A percentile compares a stretch with the other conserved stretches of the same genome.
Conservation (phyloP, 345 rosid genomes). For the Gossypium anomalum region DNA sequence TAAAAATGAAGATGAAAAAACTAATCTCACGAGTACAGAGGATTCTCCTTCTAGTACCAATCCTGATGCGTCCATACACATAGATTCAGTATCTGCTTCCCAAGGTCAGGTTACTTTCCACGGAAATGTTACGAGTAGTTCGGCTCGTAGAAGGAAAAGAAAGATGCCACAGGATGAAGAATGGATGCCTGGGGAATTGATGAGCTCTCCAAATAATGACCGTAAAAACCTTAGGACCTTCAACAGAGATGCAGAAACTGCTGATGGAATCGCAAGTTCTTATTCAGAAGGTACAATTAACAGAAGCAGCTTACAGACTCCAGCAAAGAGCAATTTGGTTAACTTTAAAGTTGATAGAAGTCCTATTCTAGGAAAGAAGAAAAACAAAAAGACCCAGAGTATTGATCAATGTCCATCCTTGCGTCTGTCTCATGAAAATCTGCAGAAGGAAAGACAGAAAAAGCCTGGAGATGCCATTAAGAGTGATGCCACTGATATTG, state of each 20-base stretch:
- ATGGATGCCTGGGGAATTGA: constrained; percentile 26
- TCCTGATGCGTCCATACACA: constrained; percentile 28
- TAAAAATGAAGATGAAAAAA: constrained; percentile 31
- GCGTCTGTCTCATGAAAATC: constrained; percentile 28
- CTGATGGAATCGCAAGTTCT: constrained; percentile 27
- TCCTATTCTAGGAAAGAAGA: constrained; percentile 44
- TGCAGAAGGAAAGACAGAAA: constrained; percentile 29
- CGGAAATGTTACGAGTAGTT: constrained; percentile 20
- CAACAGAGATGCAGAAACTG: constrained; percentile 26
- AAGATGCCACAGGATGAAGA: constrained; percentile 47
- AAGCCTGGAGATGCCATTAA: constrained; percentile 26
- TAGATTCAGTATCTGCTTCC: constrained; percentile 19
- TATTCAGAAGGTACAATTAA: constrained; percentile 37
- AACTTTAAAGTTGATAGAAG: constrained; percentile 36
- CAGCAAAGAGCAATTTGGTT: constrained; percentile 30
- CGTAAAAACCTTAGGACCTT: constrained; percentile 22
- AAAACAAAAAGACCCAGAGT: constrained; percentile 34
- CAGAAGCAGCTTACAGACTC: constrained; percentile 28
- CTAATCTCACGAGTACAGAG: constrained; percentile 23
- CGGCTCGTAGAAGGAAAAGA: constrained; percentile 48
- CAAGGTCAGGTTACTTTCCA: constrained; percentile 20
- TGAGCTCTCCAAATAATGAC: constrained; percentile 33
- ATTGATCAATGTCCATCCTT: constrained; percentile 36
- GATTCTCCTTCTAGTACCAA: constrained; percentile 29
- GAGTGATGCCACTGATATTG: constrained; percentile 20